These are phyloP conservation scores for Tylopilus sp. DNA, from an alignment of 768 basidiomycete genomes.

Conservation along the genomic window DNA sequence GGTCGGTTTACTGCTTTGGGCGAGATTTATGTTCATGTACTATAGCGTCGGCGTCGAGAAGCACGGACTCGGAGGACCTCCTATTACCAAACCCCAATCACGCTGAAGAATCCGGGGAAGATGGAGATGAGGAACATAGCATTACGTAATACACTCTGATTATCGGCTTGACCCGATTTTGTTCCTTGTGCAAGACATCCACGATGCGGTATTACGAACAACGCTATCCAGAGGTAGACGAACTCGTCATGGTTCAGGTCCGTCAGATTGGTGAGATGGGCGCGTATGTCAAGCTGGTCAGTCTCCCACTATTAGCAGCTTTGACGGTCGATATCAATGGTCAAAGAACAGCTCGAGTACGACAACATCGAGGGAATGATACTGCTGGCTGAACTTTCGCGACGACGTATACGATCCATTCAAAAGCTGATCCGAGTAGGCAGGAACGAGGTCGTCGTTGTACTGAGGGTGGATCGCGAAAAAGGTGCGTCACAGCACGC, in stretches of 20 bases:
- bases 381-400: slow-evolving; percentile 93
- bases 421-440: slow-evolving; percentile 98
- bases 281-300: slow-evolving; percentile 94
- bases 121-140: slow-evolving; percentile 5
- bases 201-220: slow-evolving; percentile 90
- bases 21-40: neutral
- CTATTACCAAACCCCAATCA: slow-evolving; percentile 72
- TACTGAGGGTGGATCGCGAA: slow-evolving; percentile 96
- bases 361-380: slow-evolving; percentile 99
- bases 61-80: slow-evolving; percentile 56
- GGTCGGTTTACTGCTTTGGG: slow-evolving; percentile 35
- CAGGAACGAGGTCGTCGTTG: slow-evolving; percentile 97
- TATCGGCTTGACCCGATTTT: neutral
- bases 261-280: slow-evolving; percentile 99
- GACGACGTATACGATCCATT: slow-evolving; percentile 93
- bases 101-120: slow-evolving; percentile 14
- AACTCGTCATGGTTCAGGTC: slow-evolving; percentile 99
- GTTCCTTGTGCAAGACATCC: neutral
- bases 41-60: slow-evolving; percentile 23
- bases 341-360: slow-evolving; percentile 79
- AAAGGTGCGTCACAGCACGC: slow-evolving; percentile 60
- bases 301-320: slow-evolving; percentile 28
- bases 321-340: neutral
- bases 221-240: slow-evolving; percentile 93
- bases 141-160: slow-evolving; percentile 12